Percentiles rank a stretch among this genome's conserved stretches.
Evolutionary conservation across 148 eudicot species (phyloP).

Genomic region (Rhododendron williamsianum): DNA sequence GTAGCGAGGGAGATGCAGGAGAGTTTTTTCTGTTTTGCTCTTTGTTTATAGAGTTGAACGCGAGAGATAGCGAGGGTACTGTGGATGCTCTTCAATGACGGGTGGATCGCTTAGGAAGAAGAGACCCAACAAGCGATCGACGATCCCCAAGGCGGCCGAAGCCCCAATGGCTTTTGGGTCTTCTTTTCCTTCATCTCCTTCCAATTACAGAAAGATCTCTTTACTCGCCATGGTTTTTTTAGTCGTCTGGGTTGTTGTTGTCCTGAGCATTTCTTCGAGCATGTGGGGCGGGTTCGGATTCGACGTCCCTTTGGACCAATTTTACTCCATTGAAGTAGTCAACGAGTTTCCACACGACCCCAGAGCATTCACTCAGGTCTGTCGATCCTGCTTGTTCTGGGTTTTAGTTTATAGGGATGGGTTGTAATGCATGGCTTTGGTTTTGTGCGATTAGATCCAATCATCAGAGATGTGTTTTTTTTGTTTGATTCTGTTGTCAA

Average conservation of each 20-base stretch:
- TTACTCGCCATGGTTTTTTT: slow-evolving; percentile 8
- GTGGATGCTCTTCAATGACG: slow-evolving; percentile 35
- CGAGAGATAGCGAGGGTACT: too few species aligned
- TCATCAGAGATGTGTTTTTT: neutral
- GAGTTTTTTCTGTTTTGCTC: too few species aligned
- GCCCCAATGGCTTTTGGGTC: slow-evolving; percentile 23
- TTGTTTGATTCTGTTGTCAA: neutral
- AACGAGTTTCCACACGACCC: slow-evolving; percentile 86
- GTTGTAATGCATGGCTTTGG: neutral
- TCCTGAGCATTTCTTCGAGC: slow-evolving; percentile 38
- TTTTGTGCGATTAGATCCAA: neutral
- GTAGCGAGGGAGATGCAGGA: too few species aligned
- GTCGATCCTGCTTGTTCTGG: neutral
- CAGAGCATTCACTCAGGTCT: slow-evolving; percentile 77
- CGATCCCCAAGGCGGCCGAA: slow-evolving; percentile 16
- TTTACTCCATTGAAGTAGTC: slow-evolving; percentile 46
- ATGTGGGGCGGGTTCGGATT: slow-evolving; percentile 16
- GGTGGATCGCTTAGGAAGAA: slow-evolving; percentile 32
- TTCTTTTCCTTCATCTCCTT: slow-evolving; percentile 13
- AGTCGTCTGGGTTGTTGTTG: slow-evolving; percentile 17
- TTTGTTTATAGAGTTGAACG: too few species aligned
- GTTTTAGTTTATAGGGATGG: neutral
- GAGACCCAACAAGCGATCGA: slow-evolving; percentile 31
- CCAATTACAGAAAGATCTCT: slow-evolving; percentile 21
- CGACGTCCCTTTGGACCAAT: slow-evolving; percentile 7